phyloP scores from a whole-genome alignment of 768 basidiomycete genomes.

The Suillus decipiens region DNA sequence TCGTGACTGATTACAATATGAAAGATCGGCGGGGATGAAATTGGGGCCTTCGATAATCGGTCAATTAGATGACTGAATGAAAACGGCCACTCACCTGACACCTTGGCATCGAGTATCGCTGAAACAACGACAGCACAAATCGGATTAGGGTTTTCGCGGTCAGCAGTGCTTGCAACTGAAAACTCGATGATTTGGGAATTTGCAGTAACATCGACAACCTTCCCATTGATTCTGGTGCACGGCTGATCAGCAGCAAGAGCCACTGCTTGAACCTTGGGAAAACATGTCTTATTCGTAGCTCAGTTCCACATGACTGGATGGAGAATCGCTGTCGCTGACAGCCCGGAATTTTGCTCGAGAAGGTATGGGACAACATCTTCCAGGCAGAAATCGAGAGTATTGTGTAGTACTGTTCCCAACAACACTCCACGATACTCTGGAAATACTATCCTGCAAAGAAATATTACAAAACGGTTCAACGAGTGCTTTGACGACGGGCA shows the following conservation, averaged over 20 bases:
- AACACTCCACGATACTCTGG: too few relatives aligned
- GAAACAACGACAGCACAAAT: neutral
- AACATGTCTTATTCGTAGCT: neutral
- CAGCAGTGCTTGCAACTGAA: neutral
- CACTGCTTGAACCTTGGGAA: neutral
- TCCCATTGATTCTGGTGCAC: neutral
- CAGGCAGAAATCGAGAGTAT: neutral
- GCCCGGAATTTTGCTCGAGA: neutral
- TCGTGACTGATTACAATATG: neutral
- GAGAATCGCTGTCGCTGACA: slow-evolving; percentile 1
- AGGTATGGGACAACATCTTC: neutral
- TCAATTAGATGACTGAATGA: neutral
- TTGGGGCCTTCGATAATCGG: neutral
- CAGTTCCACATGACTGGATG: slow-evolving; percentile 1
- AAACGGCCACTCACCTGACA: neutral
- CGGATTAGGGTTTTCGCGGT: neutral
- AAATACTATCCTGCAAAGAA: neutral
- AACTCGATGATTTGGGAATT: neutral
- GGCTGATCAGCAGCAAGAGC: neutral
- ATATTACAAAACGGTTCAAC: neutral
- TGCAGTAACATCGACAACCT: neutral
- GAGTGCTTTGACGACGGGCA: neutral
- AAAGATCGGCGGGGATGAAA: neutral
- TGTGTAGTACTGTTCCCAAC: neutral
- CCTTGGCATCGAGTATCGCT: neutral